Evolutionary conservation across 768 basidiomycete species (phyloP), one percentile per base, ranked within the genome.

Genomic region (Leccinum subgranulosum): DNA sequence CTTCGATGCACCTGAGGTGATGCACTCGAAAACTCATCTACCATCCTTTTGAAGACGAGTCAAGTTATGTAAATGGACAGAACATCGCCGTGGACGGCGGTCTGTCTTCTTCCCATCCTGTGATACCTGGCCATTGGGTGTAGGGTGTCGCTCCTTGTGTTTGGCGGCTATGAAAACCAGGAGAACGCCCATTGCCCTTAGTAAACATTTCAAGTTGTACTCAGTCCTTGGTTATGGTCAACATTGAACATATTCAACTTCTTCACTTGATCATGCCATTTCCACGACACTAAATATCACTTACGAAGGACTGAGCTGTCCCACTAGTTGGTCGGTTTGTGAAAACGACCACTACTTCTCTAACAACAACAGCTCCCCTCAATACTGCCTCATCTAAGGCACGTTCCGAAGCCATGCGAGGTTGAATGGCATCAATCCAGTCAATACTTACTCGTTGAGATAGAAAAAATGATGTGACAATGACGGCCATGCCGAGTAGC

Each of bases 51-150:
- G 10, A 67, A 92, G 92, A 94, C 64, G 90, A 92, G 60, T 86
- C 92, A 1, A 94, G 92, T 73, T 95, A 94, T 71, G 84, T 98
- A 55, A 97, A 95, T 67, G 95, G 92, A 15, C 90, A 94, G 66
- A 88, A 86, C 64, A 80, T 92, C 29, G 87, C 87, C 0, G 87
- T 94, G 29, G 94, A 96, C 63, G 95, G 94, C 7, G 94, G 92
- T 1, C 72, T 96, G 57, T 86, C 89, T 11, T 76, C 86, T 25
- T 92, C 91, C 0, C 82, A 85, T 64, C 93, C 92, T 6, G 86
- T 92, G 8, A 74, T 88, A 7, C 88, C 90, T 4, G 92, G 92
- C 1, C 81, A 84, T 68, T 83, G 82, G 81, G 79, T 77, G n/a
- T 90, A 64, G 75, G 39, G 51, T 9, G n/a, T 41, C 25, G 29